Percentiles rank a stretch among this genome's conserved stretches.
These are phyloP conservation scores for Mycena kentingensis DNA, from an alignment of 768 basidiomycete species.

Conservation along the genomic window DNA sequence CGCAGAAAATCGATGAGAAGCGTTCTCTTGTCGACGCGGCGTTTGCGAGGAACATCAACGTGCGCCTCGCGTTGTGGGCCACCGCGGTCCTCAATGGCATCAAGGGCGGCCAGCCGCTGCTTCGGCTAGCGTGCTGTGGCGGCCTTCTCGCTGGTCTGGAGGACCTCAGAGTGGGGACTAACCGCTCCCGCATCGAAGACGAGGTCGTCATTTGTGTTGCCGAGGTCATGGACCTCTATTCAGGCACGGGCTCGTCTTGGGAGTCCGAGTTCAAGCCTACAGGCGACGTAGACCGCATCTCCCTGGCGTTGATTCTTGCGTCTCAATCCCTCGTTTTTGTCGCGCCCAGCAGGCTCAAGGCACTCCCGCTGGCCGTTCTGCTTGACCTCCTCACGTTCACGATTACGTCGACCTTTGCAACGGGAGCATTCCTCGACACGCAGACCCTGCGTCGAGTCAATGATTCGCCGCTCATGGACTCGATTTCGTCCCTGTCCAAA, in stretches of 20 bases:
- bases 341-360: conserved; percentile 54
- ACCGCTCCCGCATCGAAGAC: conserved; percentile 54
- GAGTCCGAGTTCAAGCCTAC: conserved; percentile 68
- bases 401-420: conserved; percentile 56
- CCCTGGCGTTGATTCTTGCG: conserved; percentile 55
- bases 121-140: conserved; percentile 61
- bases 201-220: conserved; percentile 71
- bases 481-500: conserved; percentile 34
- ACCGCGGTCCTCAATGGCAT: conserved; percentile 55
- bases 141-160: conserved; percentile 68
- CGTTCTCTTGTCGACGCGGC: conserved; percentile 36
- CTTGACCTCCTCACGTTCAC: conserved; percentile 41
- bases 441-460: conserved; percentile 29
- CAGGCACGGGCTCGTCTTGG: conserved; percentile 46
- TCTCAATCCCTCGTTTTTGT: conserved; percentile 64
- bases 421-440: conserved; percentile 34
- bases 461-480: conserved; percentile 23
- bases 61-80: conserved; percentile 53
- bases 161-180: conserved; percentile 46
- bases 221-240: conserved; percentile 69
- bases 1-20: conserved; percentile 37
- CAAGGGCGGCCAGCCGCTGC: conserved; percentile 64
- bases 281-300: conserved; percentile 49
- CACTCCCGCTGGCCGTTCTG: conserved; percentile 56
- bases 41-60: conserved; percentile 41